Evolutionary conservation across 192 early-diverging fungal genomes (phyloP), one percentile per base, ranked within the genome.

Genomic region (Umbelopsis ramanniana): DNA sequence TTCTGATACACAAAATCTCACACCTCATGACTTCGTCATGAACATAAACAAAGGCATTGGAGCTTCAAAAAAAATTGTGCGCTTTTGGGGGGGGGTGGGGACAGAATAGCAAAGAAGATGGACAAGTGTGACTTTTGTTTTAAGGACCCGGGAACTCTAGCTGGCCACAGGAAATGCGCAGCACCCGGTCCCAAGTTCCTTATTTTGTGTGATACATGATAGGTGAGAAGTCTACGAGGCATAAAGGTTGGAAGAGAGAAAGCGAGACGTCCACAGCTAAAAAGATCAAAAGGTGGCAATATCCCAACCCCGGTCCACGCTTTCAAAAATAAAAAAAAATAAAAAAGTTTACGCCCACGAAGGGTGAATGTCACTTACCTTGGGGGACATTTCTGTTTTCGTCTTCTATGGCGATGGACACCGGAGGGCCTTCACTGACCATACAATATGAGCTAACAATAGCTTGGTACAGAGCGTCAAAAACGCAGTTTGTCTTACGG

Each of bases 11-110:
- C 57, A 63, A 26, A 63, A 63, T 37, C 57, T 35, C 12, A 12
- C 12, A 63, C 57, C 57, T 63, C 57, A 63, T 63, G 57, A 63
- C 26, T 29, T 63, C 26, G 57, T 63, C 57, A 63, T 63, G 57
- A 19, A 3, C 26, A 35, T 63, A 63, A 63, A 63, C 33, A 63
- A 63, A 63, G 57, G 17, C 57, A 63, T 63, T 63, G 57, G 33
- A 35, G 33, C 29, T 37, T 6, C 26, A 19, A 37, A 54, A 54
- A 29, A 29, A 26, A 23, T 12, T 4, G 24, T 35, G 26, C 24
- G 29, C 29, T 63, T 63, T 63, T 55, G 57, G 55, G 57, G 57
- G 33, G 24, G 10, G 55, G 33, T 6, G 33, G 52, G 26, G 57
- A 37, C 26, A 17, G 4, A 54, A 54, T 26, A 22, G 26, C 26